Percentiles rank a stretch among this genome's conserved stretches.
Evolutionary conservation across 805 yeast species (phyloP).

Genomic region (Saitoella complicata): DNA sequence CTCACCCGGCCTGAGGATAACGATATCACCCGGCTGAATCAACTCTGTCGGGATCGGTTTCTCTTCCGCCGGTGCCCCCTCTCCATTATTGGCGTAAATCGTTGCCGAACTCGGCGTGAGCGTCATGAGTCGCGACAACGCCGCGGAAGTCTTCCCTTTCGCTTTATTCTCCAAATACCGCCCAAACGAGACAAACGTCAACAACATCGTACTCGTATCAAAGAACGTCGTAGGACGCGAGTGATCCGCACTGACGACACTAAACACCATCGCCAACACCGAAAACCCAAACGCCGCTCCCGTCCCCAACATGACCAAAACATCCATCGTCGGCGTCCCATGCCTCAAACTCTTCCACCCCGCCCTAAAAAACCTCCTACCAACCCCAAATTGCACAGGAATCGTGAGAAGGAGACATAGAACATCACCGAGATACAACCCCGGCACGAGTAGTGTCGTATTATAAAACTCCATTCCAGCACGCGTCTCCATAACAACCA

Average conservation of each 20-base stretch:
- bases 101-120: slow-evolving; percentile 65
- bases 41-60: slow-evolving; percentile 53
- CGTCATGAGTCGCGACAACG: slow-evolving; percentile 64
- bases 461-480: not conserved
- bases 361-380: slow-evolving; percentile 47
- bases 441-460: slow-evolving; percentile 32
- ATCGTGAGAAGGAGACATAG: slow-evolving; percentile 41
- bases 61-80: slow-evolving; percentile 21
- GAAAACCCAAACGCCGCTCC: slow-evolving; percentile 65
- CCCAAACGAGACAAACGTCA: slow-evolving; percentile 73
- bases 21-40: slow-evolving; percentile 60
- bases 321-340: slow-evolving; percentile 79
- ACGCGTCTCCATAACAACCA: slow-evolving; percentile 10
- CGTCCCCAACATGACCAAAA: slow-evolving; percentile 70
- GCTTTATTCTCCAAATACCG: slow-evolving; percentile 85
- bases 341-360: slow-evolving; percentile 51
- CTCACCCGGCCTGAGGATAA: slow-evolving; percentile 69
- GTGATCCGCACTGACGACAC: slow-evolving; percentile 13
- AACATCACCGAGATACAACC: slow-evolving; percentile 48
- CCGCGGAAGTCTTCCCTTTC: slow-evolving; percentile 82
- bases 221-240: slow-evolving; percentile 50
- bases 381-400: slow-evolving; percentile 52
- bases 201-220: slow-evolving; percentile 75
- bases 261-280: slow-evolving; percentile 37
- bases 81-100: slow-evolving; percentile 32